These are phyloP conservation scores for Neckera pumila DNA, from an alignment of 225 moss, liverwort and hornwort species.

Conservation along the genomic window DNA sequence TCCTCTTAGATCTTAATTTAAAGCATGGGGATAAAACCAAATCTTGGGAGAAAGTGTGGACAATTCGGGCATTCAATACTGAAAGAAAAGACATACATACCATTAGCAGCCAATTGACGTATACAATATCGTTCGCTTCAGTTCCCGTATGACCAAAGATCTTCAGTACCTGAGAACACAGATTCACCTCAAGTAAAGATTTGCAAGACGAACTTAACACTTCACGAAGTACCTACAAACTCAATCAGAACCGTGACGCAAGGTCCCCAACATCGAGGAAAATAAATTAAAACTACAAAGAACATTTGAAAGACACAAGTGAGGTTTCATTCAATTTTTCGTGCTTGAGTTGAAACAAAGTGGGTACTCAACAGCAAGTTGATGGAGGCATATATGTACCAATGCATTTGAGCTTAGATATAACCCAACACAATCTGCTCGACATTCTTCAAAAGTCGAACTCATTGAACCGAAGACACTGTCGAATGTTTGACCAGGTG, in stretches of 20 bases:
- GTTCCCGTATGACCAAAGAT: constrained; percentile 50
- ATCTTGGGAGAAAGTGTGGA: neutral
- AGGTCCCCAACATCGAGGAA: neutral
- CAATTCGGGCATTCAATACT: neutral
- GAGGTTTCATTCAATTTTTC: neutral
- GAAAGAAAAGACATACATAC: constrained; percentile 12
- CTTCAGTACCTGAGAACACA: constrained; percentile 35
- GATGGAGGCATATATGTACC: constrained; percentile 9
- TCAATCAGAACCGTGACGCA: neutral
- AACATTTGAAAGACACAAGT: neutral
- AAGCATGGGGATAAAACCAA: neutral
- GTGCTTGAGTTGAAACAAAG: neutral
- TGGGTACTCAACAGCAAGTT: neutral
- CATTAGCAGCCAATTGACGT: constrained; percentile 69
- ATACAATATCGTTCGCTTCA: constrained; percentile 43
- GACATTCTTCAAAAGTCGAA: constrained; percentile 64
- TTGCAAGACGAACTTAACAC: neutral
- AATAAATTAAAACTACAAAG: neutral
- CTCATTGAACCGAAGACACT: constrained; percentile 51
- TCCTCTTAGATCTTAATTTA: neutral
- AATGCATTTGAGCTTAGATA: constrained; percentile 36
- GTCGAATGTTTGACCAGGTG: constrained; percentile 59
- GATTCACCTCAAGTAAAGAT: neutral
- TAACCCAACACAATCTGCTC: constrained; percentile 70
- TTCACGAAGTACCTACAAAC: neutral